These are phyloP conservation scores for Phytomonas francai DNA, from an alignment of 208 protist species.

Conservation along the genomic window DNA sequence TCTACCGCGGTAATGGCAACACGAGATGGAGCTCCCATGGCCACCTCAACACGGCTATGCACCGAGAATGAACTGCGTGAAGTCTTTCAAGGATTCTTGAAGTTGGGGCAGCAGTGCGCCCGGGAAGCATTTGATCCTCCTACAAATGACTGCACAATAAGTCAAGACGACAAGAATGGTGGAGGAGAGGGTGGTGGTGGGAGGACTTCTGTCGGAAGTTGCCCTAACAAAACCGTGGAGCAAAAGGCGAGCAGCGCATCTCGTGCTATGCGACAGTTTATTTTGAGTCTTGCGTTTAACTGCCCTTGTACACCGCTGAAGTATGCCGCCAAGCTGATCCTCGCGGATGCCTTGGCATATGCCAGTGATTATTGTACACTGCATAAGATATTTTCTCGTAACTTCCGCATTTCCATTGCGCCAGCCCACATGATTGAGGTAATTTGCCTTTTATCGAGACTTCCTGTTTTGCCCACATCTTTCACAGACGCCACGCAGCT, in stretches of 20 bases:
- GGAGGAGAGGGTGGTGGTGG: not conserved
- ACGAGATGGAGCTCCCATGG: conserved; percentile 2
- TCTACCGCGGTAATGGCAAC: not conserved
- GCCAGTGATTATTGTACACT: conserved; percentile 7
- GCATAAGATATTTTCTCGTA: conserved; percentile 18
- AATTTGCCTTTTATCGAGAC: not conserved
- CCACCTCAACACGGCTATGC: conserved; percentile 4
- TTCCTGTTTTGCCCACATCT: not conserved
- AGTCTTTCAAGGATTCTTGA: conserved; percentile 19
- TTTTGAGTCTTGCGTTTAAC: conserved; percentile 53
- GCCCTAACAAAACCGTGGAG: conserved; percentile 8
- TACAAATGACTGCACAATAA: not conserved
- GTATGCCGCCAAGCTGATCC: conserved; percentile 50
- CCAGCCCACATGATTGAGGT: conserved; percentile 6
- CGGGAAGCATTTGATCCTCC: conserved; percentile 12
- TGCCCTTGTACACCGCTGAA: conserved; percentile 55
- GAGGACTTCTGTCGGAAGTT: not conserved
- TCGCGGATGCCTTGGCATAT: conserved; percentile 32
- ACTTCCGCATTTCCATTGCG: conserved; percentile 13
- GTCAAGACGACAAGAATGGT: not conserved
- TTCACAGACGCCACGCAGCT: conserved; percentile 2
- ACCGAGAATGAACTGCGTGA: conserved; percentile 16
- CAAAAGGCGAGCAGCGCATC: conserved; percentile 23
- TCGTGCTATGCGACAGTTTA: conserved; percentile 28
- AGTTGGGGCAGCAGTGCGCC: conserved; percentile 23